Conservation (phyloP, 192 early-diverging fungal genomes). For the Podila minutissima region DNA sequence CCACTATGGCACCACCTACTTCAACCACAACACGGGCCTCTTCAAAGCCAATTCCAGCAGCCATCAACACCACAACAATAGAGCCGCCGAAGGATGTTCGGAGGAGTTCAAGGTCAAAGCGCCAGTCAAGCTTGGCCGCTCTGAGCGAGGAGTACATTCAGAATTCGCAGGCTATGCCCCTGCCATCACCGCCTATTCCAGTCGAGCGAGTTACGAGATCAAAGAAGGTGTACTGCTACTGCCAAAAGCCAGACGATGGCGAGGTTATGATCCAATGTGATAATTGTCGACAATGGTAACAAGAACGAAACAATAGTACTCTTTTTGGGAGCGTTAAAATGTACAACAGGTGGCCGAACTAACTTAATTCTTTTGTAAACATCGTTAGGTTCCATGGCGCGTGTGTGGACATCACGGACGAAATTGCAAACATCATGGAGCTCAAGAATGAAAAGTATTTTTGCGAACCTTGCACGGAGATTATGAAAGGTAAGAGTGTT, state of each 20-base stretch:
- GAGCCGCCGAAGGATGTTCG: slow-evolving; percentile 18
- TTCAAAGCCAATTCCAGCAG: neutral
- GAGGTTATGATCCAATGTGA: slow-evolving; percentile 85
- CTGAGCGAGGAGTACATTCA: slow-evolving; percentile 1
- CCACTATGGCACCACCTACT: neutral
- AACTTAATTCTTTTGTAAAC: neutral
- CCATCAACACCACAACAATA: neutral
- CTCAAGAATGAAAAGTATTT: slow-evolving; percentile 50
- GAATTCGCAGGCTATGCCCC: neutral
- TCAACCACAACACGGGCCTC: neutral
- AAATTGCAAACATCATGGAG: slow-evolving; percentile 57
- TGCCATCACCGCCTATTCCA: neutral
- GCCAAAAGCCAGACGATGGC: slow-evolving; percentile 72
- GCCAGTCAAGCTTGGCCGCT: slow-evolving; percentile 20
- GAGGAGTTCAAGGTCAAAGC: slow-evolving; percentile 21
- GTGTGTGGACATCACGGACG: slow-evolving; percentile 69
- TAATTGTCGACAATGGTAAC: slow-evolving; percentile 78
- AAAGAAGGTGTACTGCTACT: slow-evolving; percentile 76
- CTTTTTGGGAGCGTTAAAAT: neutral
- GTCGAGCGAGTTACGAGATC: slow-evolving; percentile 34
- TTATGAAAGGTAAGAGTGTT: slow-evolving; percentile 44
- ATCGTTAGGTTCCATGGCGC: slow-evolving; percentile 66
- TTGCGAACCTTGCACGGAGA: slow-evolving; percentile 45
- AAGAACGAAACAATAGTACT: neutral
- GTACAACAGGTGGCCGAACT: no score